phyloP scores from a whole-genome alignment of 1,139 yeast genomes.

The Yamadazyma kanchanaburiensis region DNA sequence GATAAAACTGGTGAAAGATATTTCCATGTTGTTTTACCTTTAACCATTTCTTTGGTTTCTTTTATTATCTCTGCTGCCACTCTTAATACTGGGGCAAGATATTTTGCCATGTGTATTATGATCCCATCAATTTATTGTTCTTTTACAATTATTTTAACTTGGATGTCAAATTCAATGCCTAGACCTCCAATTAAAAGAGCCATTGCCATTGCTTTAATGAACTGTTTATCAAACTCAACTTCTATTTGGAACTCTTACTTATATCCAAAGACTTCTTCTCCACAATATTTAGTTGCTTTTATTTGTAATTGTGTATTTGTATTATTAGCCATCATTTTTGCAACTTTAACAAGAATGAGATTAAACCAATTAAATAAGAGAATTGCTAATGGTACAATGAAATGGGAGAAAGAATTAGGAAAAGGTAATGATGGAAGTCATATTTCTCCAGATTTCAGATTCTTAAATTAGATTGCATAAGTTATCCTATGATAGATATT shows the following conservation, averaged over 20 bases:
- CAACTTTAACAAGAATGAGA: slow-evolving; percentile 37
- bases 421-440: slow-evolving; percentile 43
- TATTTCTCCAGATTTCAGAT: slow-evolving; percentile 44
- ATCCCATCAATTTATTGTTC: slow-evolving; percentile 57
- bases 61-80: slow-evolving; percentile 56
- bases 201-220: slow-evolving; percentile 49
- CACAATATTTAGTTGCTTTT: slow-evolving; percentile 45
- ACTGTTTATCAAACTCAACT: slow-evolving; percentile 50
- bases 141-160: slow-evolving; percentile 51
- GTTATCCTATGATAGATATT: too few species aligned
- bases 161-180: slow-evolving; percentile 53
- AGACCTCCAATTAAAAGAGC: slow-evolving; percentile 56
- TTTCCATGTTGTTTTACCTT: slow-evolving; percentile 48
- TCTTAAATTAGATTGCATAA: slow-evolving; percentile 29
- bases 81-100: slow-evolving; percentile 55
- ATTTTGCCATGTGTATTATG: slow-evolving; percentile 61
- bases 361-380: slow-evolving; percentile 37
- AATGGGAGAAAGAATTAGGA: slow-evolving; percentile 51
- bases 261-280: slow-evolving; percentile 40
- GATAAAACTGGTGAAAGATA: slow-evolving; percentile 57
- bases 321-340: slow-evolving; percentile 35
- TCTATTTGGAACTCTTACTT: slow-evolving; percentile 54
- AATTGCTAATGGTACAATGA: slow-evolving; percentile 45
- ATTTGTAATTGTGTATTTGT: slow-evolving; percentile 48
- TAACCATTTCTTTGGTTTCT: slow-evolving; percentile 41